These are phyloP conservation scores for Fonsecaea monophora DNA, from an alignment of 2,329 filamentous ascomycete species.

Conservation along the genomic window DNA sequence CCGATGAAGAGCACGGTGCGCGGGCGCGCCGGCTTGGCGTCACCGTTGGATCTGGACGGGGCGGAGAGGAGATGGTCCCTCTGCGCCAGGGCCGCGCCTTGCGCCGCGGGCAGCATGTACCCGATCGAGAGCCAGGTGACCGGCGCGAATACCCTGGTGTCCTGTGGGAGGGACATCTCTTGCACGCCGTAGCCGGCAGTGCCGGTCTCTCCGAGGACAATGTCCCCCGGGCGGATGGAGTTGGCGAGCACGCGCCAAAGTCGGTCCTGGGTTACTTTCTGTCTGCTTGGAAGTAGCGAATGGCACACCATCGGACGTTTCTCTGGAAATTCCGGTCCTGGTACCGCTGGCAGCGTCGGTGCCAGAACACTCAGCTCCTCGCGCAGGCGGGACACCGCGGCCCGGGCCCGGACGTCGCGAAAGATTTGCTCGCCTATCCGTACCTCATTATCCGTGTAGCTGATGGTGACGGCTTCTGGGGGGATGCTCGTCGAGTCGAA, in stretches of 20 bases:
- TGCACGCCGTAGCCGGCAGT: slow-evolving; percentile 63
- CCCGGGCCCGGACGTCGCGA: slow-evolving; percentile 38
- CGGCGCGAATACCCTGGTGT: slow-evolving; percentile 56
- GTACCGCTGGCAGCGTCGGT: background rate
- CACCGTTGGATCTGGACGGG: slow-evolving; percentile 27
- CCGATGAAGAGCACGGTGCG: slow-evolving; percentile 66
- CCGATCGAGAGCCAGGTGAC: slow-evolving; percentile 67
- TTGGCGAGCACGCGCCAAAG: slow-evolving; percentile 58
- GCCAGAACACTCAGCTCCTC: background rate
- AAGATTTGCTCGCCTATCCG: slow-evolving; percentile 42
- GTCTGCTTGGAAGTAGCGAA: background rate
- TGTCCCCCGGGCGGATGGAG: slow-evolving; percentile 60
- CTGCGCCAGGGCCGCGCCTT: slow-evolving; percentile 64
- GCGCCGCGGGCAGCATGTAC: slow-evolving; percentile 64
- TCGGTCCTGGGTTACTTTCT: slow-evolving; percentile 17
- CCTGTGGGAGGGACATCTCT: slow-evolving; percentile 56
- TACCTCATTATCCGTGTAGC: slow-evolving; percentile 46
- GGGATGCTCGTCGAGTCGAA: slow-evolving; percentile 50
- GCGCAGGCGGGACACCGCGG: background rate
- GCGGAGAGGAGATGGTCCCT: slow-evolving; percentile 47
- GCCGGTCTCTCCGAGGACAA: slow-evolving; percentile 64
- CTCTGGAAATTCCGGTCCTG: background rate
- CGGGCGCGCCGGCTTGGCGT: slow-evolving; percentile 48
- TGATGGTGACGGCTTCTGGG: slow-evolving; percentile 43
- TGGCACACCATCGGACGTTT: background rate